Evolutionary conservation across 495 filamentous ascomycete genomes (phyloP), one percentile per base, ranked within the genome.

Genomic region (Gamarada debralockiae): DNA sequence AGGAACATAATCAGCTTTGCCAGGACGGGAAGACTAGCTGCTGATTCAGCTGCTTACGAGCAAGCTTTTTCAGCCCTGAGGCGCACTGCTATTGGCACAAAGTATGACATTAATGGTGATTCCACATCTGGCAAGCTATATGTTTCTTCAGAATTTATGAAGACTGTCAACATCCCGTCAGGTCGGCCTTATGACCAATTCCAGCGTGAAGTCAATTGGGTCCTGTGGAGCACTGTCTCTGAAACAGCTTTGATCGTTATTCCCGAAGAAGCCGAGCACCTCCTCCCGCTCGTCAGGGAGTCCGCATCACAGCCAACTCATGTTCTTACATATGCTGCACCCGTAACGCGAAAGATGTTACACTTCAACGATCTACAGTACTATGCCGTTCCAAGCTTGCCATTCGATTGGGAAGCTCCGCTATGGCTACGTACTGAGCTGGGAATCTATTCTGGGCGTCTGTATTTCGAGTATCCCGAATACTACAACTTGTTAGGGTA

Each of bases 401-500:
- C 75, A 0, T 3, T 15, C 0, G 33, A 27, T 0, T 72, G 68
- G 57, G 50, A 20, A 15, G 58, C 71, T 5, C 77, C 76, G 0
- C 38, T 52, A 2, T 76, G 73, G 75, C 60, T 82, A 10, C 59
- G 46, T 3, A 64, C 80, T 39, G 76, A 84, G 43, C 63, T 84
- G 0, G 79, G 77, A 1, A 72, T 85, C 14, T 69, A 83, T 23
- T 66, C 74, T 4, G 80, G 79, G 1, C 67, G 79, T 1, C 63
- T 84, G 0, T 85, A 84, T 51, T 75, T 82, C 50, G 62, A 73
- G 2, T 74, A 62, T 23, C 42, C 60, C 0, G 75, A 79, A 41
- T 66, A 58, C 38, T 4, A 8, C 49, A 27, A 25, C n/a, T 45
- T 56, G 12, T 45, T 8, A 9, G 27, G 52, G 18, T 57, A 42